phyloP scores from a whole-genome alignment of 257 asterid genomes.

The Solanum chilense region DNA sequence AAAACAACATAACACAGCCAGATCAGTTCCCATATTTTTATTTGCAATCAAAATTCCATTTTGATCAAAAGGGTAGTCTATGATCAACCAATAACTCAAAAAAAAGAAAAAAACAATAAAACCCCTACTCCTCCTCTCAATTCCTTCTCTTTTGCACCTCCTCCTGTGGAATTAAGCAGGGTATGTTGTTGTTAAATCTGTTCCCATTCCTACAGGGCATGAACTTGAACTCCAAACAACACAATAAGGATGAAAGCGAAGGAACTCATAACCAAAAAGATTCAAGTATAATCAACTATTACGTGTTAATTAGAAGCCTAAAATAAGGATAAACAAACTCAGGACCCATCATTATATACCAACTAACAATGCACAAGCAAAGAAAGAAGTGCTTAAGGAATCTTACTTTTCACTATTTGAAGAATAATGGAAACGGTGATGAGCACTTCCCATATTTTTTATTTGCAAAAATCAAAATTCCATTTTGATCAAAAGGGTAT shows the following conservation, averaged over 20 bases:
- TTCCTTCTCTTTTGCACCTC: background rate
- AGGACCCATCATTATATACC: background rate
- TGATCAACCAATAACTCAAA: background rate
- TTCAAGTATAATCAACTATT: background rate
- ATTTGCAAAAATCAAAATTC: background rate
- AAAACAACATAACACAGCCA: background rate
- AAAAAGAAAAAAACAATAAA: no score
- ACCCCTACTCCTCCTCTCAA: background rate
- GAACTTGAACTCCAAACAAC: background rate
- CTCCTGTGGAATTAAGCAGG: background rate
- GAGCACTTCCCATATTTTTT: slow-evolving; percentile 27
- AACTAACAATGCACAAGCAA: background rate
- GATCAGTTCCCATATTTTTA: slow-evolving; percentile 25
- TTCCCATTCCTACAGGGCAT: background rate
- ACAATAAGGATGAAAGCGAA: background rate
- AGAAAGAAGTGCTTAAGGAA: background rate
- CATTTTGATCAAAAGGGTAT: background rate
- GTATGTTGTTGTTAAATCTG: background rate
- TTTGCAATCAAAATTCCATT: slow-evolving; percentile 1
- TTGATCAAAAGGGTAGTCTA: background rate
- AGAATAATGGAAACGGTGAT: slow-evolving; percentile 14
- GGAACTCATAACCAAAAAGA: background rate
- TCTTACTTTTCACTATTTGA: slow-evolving; percentile 33
- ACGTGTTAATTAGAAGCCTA: background rate
- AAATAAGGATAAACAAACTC: background rate